phyloP scores from a whole-genome alignment of 78 protist species.

The Emiliania huxleyi region DNA sequence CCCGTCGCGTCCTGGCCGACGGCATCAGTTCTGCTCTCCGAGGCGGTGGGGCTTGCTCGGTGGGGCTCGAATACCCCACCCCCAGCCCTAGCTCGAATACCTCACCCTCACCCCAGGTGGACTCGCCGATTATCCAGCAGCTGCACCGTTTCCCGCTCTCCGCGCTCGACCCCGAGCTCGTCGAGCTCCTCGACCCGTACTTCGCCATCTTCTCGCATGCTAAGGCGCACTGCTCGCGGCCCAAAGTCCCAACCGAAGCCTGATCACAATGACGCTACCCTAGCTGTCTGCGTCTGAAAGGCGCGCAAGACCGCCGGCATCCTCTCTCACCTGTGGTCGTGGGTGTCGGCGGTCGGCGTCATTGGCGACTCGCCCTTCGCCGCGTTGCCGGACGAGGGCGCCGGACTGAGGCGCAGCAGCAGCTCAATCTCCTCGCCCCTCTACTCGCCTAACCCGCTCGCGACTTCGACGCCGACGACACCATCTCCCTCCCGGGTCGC shows the following conservation, averaged over 20 bases:
- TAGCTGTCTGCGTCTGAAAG: neutral
- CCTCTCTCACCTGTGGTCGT: neutral
- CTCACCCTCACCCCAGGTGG: too few species aligned
- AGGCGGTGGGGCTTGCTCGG: neutral
- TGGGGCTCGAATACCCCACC: too few species aligned
- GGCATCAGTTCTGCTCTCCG: neutral
- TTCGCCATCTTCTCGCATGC: neutral
- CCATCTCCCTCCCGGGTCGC: too few species aligned
- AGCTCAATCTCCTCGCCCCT: too few species aligned
- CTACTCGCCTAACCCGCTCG: too few species aligned
- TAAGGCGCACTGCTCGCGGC: too few species aligned
- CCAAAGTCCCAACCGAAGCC: too few species aligned
- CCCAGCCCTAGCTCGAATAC: too few species aligned
- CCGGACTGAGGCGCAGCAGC: too few species aligned
- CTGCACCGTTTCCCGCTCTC: neutral
- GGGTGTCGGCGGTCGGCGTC: neutral
- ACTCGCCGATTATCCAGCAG: neutral
- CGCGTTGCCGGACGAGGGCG: neutral
- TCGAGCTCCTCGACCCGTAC: neutral
- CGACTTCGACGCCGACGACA: too few species aligned
- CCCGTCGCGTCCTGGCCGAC: neutral
- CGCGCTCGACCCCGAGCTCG: neutral
- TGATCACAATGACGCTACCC: too few species aligned
- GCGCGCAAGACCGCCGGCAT: neutral
- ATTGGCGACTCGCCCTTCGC: neutral